Percentiles rank a stretch among this genome's conserved stretches.
Evolutionary conservation across 768 basidiomycete genomes (phyloP).

Genomic region (Filobasidium wieringae): DNA sequence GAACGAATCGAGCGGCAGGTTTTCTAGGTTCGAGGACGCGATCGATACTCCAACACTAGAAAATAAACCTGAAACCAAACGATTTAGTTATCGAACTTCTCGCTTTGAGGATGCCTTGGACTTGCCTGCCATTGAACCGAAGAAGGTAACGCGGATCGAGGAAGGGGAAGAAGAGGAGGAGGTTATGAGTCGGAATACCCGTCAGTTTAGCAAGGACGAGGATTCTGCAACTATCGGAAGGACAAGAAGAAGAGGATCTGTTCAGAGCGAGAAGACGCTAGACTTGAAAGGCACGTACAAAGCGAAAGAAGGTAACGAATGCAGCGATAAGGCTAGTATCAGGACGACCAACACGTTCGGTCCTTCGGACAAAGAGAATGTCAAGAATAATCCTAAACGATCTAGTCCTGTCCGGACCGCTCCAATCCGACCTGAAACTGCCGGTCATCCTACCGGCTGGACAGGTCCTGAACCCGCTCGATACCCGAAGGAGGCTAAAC

Average conservation of each 20-base stretch:
- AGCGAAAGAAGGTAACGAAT: not conserved
- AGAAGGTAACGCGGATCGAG: too few species aligned
- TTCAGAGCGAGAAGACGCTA: not conserved
- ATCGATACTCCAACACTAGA: not conserved
- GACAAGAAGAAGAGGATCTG: not conserved
- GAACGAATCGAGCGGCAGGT: not conserved
- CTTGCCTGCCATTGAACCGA: too few species aligned
- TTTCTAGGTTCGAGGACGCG: not conserved
- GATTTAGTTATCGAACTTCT: not conserved
- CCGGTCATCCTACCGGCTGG: too few species aligned
- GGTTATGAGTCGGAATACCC: too few species aligned
- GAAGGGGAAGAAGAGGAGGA: too few species aligned
- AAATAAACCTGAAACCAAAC: not conserved
- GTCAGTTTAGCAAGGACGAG: too few species aligned
- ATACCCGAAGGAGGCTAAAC: not conserved
- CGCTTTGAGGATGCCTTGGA: conserved; percentile 1
- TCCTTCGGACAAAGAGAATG: too few species aligned
- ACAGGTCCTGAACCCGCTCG: too few species aligned
- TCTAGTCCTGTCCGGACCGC: too few species aligned
- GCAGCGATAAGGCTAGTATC: not conserved
- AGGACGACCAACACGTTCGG: not conserved
- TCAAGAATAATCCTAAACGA: too few species aligned
- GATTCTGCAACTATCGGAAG: too few species aligned
- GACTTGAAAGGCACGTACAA: not conserved
- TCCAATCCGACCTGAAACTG: too few species aligned